These are phyloP conservation scores for Cryphonectria radicalis DNA, from an alignment of 2,329 filamentous ascomycete species.

Conservation along the genomic window DNA sequence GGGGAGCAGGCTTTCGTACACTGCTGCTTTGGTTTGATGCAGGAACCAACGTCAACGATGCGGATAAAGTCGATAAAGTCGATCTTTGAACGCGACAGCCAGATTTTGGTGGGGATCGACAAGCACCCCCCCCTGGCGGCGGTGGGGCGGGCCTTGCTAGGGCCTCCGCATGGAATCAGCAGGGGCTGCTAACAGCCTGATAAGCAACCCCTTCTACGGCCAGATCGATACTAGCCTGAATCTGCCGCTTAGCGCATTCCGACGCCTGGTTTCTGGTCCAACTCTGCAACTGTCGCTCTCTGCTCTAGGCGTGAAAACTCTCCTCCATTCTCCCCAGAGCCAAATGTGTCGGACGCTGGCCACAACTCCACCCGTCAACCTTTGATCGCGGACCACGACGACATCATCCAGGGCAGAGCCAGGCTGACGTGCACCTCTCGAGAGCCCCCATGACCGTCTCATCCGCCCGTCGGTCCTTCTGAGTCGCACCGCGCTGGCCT, in stretches of 20 bases:
- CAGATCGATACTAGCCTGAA: slow-evolving; percentile 24
- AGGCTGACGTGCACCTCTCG: slow-evolving; percentile 36
- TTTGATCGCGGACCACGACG: slow-evolving; percentile 43
- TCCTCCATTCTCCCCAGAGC: slow-evolving; percentile 33
- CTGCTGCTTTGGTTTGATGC: background rate
- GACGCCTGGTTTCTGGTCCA: slow-evolving; percentile 13
- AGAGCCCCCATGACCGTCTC: slow-evolving; percentile 22
- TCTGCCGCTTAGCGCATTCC: slow-evolving; percentile 18
- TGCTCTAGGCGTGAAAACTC: slow-evolving; percentile 28
- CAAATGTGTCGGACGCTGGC: slow-evolving; percentile 20
- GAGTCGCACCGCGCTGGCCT: slow-evolving; percentile 41
- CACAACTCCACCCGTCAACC: slow-evolving; percentile 20
- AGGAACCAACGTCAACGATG: slow-evolving; percentile 11
- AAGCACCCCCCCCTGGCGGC: background rate
- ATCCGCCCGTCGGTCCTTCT: slow-evolving; percentile 14
- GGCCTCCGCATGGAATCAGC: background rate
- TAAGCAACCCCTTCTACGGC: slow-evolving; percentile 10
- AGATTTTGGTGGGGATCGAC: slow-evolving; percentile 10
- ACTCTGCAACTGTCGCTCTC: slow-evolving; percentile 11
- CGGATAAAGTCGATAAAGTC: slow-evolving; percentile 5
- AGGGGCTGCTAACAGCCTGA: slow-evolving; percentile 14
- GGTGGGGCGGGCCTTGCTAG: background rate
- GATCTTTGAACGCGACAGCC: slow-evolving; percentile 7
- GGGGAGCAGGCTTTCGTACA: background rate
- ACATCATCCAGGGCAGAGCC: slow-evolving; percentile 40